A percentile compares a stretch with the other conserved stretches of the same genome.
Evolutionary conservation across 768 basidiomycete genomes (phyloP).

Genomic region (Lactarius sp.): DNA sequence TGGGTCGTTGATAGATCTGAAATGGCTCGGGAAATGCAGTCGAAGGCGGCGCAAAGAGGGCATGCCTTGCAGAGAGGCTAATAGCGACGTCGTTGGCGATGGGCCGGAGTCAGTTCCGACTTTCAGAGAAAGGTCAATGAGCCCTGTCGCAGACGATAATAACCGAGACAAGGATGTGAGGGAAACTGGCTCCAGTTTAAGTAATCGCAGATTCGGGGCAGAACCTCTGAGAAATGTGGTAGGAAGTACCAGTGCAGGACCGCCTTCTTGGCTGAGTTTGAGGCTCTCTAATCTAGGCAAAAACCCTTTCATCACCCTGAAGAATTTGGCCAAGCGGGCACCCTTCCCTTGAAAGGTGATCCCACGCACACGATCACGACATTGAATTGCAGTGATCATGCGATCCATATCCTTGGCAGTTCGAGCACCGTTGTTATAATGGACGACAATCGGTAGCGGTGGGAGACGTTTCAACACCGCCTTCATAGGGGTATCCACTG

Average conservation of each 20-base stretch:
- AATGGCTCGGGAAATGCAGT: not conserved
- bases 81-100: not conserved
- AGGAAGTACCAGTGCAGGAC: not conserved
- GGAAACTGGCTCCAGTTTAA: not conserved
- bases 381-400: not conserved
- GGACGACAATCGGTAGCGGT: not conserved
- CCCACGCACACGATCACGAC: not conserved
- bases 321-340: not conserved
- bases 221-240: not conserved
- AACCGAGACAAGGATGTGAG: not conserved
- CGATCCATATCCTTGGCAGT: not conserved
- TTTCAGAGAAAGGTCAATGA: not conserved
- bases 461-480: not conserved
- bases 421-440: not conserved
- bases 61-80: not conserved
- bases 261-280: not conserved
- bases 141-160: not conserved
- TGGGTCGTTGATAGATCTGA: not conserved
- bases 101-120: not conserved
- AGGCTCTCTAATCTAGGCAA: slow-evolving; percentile 10
- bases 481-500: not conserved
- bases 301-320: not conserved
- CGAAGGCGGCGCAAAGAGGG: not conserved
- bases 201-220: not conserved
- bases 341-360: not conserved